Conservation (phyloP, 1,139 yeast species). For the Blastobotrys aristatus region DNA sequence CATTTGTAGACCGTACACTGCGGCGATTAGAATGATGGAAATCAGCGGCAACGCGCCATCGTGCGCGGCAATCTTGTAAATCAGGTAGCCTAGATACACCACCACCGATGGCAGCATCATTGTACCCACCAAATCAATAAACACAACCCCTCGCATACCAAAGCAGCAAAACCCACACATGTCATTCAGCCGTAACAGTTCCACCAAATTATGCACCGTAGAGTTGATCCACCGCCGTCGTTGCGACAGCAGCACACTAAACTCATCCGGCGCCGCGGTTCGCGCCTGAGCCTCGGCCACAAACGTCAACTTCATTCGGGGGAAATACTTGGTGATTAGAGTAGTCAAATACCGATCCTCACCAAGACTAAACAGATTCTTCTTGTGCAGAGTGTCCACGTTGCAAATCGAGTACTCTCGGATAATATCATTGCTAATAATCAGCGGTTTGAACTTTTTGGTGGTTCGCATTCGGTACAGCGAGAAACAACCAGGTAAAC, state of each 20-base stretch:
- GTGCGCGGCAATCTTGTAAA: constrained; percentile 33
- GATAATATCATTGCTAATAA: constrained; percentile 37
- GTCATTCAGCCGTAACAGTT: constrained; percentile 36
- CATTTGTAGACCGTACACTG: constrained; percentile 40
- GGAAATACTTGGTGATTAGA: constrained; percentile 37
- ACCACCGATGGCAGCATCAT: constrained; percentile 40
- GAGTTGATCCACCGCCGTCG: constrained; percentile 44
- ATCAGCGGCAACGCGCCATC: constrained; percentile 35
- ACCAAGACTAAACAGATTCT: constrained; percentile 40
- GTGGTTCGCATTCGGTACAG: constrained; percentile 38
- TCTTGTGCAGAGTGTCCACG: constrained; percentile 40
- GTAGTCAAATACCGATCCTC: constrained; percentile 42
- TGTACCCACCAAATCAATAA: constrained; percentile 38
- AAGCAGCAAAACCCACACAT: constrained; percentile 41
- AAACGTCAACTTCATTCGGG: constrained; percentile 37
- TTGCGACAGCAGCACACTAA: constrained; percentile 39
- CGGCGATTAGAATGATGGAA: constrained; percentile 36
- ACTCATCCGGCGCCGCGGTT: constrained; percentile 40
- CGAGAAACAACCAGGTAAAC: constrained; percentile 42
- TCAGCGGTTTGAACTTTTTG: constrained; percentile 35
- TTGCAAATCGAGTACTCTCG: constrained; percentile 37
- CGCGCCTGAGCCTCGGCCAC: constrained; percentile 38
- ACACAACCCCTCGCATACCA: constrained; percentile 40
- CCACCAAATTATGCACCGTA: constrained; percentile 40
- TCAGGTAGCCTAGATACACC: constrained; percentile 38